Base-by-base conservation (phyloP, 495 filamentous ascomycete genomes). In the Mytilinidion resinicola region DNA sequence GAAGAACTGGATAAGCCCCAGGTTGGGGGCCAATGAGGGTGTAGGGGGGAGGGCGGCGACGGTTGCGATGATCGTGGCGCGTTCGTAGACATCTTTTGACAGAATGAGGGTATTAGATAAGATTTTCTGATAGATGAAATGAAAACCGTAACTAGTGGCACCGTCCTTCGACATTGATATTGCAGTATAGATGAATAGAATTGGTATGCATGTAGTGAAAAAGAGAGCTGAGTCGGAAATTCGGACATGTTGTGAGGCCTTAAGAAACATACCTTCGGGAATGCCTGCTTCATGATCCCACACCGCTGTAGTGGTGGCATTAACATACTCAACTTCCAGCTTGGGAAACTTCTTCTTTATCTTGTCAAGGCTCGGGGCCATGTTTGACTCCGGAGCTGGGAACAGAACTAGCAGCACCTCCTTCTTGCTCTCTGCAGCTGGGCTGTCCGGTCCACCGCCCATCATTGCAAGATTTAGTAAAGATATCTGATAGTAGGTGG, bases 1-100 rank as follows among this genome's bases (percentile, higher is more conserved):
- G 66, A 83, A 77, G 21, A 90, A 76, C 61, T 96, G 90, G 37
- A 95, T 81, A 44, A 89, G 70, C 62, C 86, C 80, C 34, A 91
- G 70, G 25, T 85, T 83, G 9, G 76, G 79, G 0, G 72, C 76
- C n/a, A 77, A 59, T 15, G 75, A 68, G 0, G 71, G 66, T 11
- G 72, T 67, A 5, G 74, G 72, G 6, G 82, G 83, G 20, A 91
- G 69, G 51, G 76, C 62, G 12, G 70, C 67, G 17, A 84, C 78
- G 0, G 86, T 88, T 41, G 82, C 70, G 10, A 90, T 74, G 20
- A 90, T 74, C 2, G 83, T 89, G n/a, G 78, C 81, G 46, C 82
- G 74, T 46, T 80, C 73, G 71, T 75, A 88, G 10, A 80, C 56
- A 15, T 83, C 80, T 68, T 17, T 48, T 9, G 15, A 36, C 51